phyloP scores from a whole-genome alignment of 768 basidiomycete species.

The Panaeolus papilionaceus region DNA sequence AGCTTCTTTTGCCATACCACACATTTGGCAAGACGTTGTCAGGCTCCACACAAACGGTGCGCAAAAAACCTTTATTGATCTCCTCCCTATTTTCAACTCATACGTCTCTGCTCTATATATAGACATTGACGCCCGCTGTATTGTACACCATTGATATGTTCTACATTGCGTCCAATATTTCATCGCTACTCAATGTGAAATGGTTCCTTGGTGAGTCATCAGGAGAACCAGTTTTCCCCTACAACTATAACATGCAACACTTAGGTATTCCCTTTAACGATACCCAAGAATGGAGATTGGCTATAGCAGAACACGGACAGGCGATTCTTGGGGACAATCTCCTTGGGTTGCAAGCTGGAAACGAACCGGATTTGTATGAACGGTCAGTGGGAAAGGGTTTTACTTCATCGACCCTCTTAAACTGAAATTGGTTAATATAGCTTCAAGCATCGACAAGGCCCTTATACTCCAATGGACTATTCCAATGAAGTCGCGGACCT shows the following conservation, averaged over 20 bases:
- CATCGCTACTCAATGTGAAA: constrained; percentile 59
- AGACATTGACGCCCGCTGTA: constrained; percentile 76
- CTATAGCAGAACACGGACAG: constrained; percentile 64
- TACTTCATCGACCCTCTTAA: constrained; percentile 15
- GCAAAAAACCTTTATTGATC: constrained; percentile 9
- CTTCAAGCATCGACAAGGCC: constrained; percentile 39
- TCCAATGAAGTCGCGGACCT: constrained; percentile 43
- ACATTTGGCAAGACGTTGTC: constrained; percentile 2
- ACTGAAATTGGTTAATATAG: constrained; percentile 22
- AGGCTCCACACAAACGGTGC: constrained; percentile 36
- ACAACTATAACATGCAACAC: background rate
- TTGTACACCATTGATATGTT: constrained; percentile 62
- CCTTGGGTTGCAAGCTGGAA: constrained; percentile 74
- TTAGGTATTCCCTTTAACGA: constrained; percentile 71
- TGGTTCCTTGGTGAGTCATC: constrained; percentile 55
- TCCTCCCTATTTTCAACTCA: background rate
- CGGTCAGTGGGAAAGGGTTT: constrained; percentile 30
- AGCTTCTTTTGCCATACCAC: constrained; percentile 25
- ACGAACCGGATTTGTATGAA: constrained; percentile 81
- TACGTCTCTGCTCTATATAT: background rate
- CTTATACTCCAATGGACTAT: constrained; percentile 50
- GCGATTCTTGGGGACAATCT: constrained; percentile 69
- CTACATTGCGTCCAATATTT: constrained; percentile 70
- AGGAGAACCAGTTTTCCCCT: background rate
- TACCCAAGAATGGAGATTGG: constrained; percentile 54